Evolutionary conservation across 345 rosid species (phyloP), one percentile per base, ranked within the genome.

Genomic region (Turritis glabra): DNA sequence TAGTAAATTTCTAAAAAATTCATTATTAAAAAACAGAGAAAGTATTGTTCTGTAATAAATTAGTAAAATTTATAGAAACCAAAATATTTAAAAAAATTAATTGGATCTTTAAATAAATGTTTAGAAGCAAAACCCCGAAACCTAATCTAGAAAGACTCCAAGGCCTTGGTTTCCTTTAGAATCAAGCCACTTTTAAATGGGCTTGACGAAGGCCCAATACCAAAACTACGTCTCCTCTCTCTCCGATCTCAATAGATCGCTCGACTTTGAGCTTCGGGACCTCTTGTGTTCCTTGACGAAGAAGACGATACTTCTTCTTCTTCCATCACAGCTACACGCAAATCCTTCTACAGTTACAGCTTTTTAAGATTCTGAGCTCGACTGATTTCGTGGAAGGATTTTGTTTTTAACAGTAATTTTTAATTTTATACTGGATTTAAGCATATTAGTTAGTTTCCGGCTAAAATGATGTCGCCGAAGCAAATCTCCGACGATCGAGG

Each of bases 401-500:
- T 23, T 38, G 8, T 17, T n/a, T 56, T 50, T 22, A n/a, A n/a
- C n/a, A n/a, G n/a, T n/a, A n/a, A n/a, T 0, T 53, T 3, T 7
- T 2, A 8, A n/a, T n/a, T 46, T 46, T 46, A 8, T 46, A 40
- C 54, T 52, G 56, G 71, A 30, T 64, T 64, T 46, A 18, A 69
- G 50, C 38, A 18, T n/a, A n/a, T 23, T 48, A 5, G 48, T 26
- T 43, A 6, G 5, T 38, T 57, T 3, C 21, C 53, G 54, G 26
- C 64, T 61, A 64, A 8, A 93, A 93, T 89, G 89, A 93, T 87
- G 90, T 87, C 97, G 59, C 93, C 97, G 46, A 87, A 77, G 79
- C 90, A 74, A 84, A 76, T 75, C 70, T 77, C 89, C 55, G 97
- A 91, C 43, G 96, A 87, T 86, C 86, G 96, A 75, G 94, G 86